These are phyloP conservation scores for Leavenworthia alabamica DNA, from an alignment of 345 rosid genomes.

Conservation along the genomic window DNA sequence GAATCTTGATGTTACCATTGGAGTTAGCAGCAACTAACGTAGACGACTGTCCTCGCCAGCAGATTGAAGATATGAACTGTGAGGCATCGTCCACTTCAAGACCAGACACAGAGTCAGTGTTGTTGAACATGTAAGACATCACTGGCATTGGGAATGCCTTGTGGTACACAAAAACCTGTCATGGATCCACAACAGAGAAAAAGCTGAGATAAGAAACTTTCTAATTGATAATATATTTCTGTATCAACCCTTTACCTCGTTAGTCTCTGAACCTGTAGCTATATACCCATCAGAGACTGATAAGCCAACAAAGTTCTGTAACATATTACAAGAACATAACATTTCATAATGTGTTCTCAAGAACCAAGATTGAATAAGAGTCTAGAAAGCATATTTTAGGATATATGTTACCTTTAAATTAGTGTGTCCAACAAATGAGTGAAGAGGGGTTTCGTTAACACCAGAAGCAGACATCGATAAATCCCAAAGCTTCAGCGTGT, in stretches of 20 bases:
- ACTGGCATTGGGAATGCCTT: conserved; percentile 98
- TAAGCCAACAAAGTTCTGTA: conserved; percentile 93
- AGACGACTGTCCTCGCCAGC: conserved; percentile 84
- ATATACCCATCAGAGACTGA: conserved; percentile 92
- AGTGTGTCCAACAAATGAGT: conserved; percentile 76
- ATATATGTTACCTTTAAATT: conserved; percentile 59
- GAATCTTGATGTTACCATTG: conserved; percentile 70
- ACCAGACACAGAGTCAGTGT: conserved; percentile 49
- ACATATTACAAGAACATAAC: conserved; percentile 22
- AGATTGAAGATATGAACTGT: conserved; percentile 64
- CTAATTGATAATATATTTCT: neutral
- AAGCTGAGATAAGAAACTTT: neutral
- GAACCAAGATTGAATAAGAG: neutral
- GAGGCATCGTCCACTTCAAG: conserved; percentile 32
- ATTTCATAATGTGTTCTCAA: neutral
- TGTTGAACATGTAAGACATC: conserved; percentile 65
- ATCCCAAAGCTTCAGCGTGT: conserved; percentile 96
- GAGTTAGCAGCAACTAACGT: conserved; percentile 81
- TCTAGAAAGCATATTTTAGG: neutral
- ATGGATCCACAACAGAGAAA: too few species aligned
- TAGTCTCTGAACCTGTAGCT: conserved; percentile 97
- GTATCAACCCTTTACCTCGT: conserved; percentile 57
- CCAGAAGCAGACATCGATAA: conserved; percentile 67
- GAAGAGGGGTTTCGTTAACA: conserved; percentile 67
- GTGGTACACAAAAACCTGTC: conserved; percentile 83